These are phyloP conservation scores for Acanthamoeba rhysodes DNA, from an alignment of 208 protist species.

Conservation along the genomic window DNA sequence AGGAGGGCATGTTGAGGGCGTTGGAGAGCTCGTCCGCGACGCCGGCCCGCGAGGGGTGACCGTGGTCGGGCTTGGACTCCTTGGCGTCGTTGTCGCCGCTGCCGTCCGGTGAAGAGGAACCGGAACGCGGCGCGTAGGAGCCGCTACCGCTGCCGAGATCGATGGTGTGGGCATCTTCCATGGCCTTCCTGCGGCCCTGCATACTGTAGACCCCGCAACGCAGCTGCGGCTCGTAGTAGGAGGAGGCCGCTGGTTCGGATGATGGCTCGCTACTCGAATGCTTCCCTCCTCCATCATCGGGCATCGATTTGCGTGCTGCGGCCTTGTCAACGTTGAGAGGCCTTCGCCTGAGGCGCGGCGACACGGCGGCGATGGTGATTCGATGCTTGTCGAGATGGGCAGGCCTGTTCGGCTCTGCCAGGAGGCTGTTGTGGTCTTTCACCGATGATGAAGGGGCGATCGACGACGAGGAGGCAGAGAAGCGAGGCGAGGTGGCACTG, in stretches of 20 bases:
- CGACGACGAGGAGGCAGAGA: background rate
- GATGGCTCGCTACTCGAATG: background rate
- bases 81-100: background rate
- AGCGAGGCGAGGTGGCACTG: too few species aligned
- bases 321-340: background rate
- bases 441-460: background rate
- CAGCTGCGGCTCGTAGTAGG: constrained; percentile 1
- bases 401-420: background rate
- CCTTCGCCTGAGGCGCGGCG: background rate
- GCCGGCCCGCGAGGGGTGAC: background rate
- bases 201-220: constrained; percentile 45
- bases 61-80: background rate
- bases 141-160: background rate
- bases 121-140: background rate
- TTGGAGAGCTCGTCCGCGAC: background rate
- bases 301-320: background rate
- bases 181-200: constrained; percentile 41
- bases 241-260: background rate
- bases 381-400: constrained; percentile 7
- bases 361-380: constrained; percentile 27
- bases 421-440: background rate
- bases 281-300: background rate
- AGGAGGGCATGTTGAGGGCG: background rate
- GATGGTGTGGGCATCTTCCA: constrained; percentile 16
- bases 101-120: background rate